Percentiles rank a stretch among this genome's conserved stretches.
phyloP scores from a whole-genome alignment of 805 yeast species.

The Candida ortonii region DNA sequence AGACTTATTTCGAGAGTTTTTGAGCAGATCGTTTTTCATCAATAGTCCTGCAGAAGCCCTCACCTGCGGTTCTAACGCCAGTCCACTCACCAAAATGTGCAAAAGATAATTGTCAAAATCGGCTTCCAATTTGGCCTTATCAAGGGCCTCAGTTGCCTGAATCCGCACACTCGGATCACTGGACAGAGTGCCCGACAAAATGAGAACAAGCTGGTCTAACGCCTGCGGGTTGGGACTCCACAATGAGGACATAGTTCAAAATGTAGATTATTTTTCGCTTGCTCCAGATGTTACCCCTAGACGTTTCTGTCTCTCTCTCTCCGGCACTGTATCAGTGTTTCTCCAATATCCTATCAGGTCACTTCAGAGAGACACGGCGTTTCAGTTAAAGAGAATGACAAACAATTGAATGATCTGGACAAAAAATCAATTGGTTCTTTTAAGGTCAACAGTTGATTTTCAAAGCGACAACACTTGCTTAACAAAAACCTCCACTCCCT shows the following conservation, averaged over 20 bases:
- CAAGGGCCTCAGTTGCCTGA: slow-evolving; percentile 71
- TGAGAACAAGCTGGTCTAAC: slow-evolving; percentile 59
- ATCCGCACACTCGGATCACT: slow-evolving; percentile 51
- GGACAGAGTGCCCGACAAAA: slow-evolving; percentile 72
- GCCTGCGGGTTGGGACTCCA: slow-evolving; percentile 72
- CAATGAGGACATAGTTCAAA: slow-evolving; percentile 35
- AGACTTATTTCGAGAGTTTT: slow-evolving; percentile 31
- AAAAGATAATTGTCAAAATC: slow-evolving; percentile 81
- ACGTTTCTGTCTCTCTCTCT: no score
- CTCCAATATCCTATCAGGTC: no score
- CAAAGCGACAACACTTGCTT: no score
- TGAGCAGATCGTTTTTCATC: slow-evolving; percentile 71
- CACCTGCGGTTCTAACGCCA: slow-evolving; percentile 47
- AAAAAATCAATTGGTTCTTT: no score
- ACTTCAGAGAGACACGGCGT: no score
- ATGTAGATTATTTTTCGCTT: no score
- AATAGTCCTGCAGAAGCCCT: slow-evolving; percentile 88
- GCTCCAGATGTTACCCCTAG: no score
- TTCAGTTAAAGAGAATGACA: no score
- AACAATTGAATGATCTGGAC: no score
- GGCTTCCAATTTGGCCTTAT: slow-evolving; percentile 64
- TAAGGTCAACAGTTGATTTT: no score
- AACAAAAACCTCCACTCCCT: no score
- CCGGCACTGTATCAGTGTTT: no score
- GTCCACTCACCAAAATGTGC: slow-evolving; percentile 59